Evolutionary conservation across 371 early-diverging fungal genomes (phyloP), one percentile per base, ranked within the genome.

Genomic region (Synchytrium microbalum): DNA sequence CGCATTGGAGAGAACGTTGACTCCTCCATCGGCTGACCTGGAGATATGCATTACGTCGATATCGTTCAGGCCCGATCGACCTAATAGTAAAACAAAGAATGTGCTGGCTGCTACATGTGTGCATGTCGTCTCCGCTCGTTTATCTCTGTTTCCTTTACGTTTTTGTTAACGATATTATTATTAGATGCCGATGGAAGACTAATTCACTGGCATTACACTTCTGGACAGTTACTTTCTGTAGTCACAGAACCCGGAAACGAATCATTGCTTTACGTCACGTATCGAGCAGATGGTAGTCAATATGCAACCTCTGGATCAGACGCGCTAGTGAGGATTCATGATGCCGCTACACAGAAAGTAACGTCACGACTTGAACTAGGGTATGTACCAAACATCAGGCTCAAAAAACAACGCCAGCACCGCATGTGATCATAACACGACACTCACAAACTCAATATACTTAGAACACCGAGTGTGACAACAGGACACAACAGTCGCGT

Each of bases 401-500:
- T n/a, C n/a, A n/a, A n/a, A n/a, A n/a, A n/a, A n/a, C n/a, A n/a
- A n/a, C n/a, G n/a, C n/a, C n/a, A n/a, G n/a, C n/a, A n/a, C n/a
- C 14, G 23, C 51, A 14, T 51, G 14, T 14, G 23, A 51, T 51
- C 23, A 51, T 51, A 51, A 23, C 23, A 51, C 14, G 23, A 14
- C 51, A 14, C 23, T 14, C 14, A 51, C 51, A 51, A 51, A 14
- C 51, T 14, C 23, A 14, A 51, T 14, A 24, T 24, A 56, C 14
- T 1, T 24, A 58, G 53, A 10, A 32, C 38, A 14, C 16, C 25
- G 28, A 60, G 54, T 14, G 64, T 52, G 1, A 57, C 75, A 26
- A 72, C 78, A n/a, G 81, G 79, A 1, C 81, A 81, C 62, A 69
- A 76, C 10, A 78, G 71, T 63, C 69, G 79, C 26, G 69, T 79